Evolutionary conservation across 306 rosid species (phyloP), one percentile per base, ranked within the genome.

Genomic region (Psophocarpus tetragonolobus): DNA sequence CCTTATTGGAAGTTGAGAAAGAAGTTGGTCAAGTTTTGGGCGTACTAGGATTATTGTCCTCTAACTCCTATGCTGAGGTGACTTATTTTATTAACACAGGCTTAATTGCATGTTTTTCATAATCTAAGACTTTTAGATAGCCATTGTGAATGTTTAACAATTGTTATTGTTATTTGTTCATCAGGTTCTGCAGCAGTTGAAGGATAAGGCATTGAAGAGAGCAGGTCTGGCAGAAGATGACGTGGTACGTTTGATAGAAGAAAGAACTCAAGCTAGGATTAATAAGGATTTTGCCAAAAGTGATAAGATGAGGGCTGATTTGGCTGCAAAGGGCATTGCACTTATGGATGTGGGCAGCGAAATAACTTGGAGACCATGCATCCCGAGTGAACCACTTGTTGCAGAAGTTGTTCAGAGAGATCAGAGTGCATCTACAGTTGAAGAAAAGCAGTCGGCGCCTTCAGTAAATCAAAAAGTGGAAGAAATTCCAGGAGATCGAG

Each of bases 291-390:
- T 88, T 45, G 48, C 83, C 12, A 92, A 66, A 83, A 90, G 97
- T 50, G 98, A 96, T 71, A 80, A 87, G 60, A 88, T 92, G 78
- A 88, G 98, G 77, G 87, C 90, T 6, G 87, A 88, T 15, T 85
- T 95, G 81, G 84, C 90, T 33, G 78, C 80, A 6, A 88, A 87
- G 83, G 97, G 98, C 83, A 91, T 95, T 63, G 90, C 97, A 10
- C 89, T 95, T 9, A 95, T 95, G 97, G 98, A 95, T 74, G 87
- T 90, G 9, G 97, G 96, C 51, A 88, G 80, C 23, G 98, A 91
- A 82, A 88, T 92, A 50, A 69, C 88, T 78, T 90, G 97, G 93
- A 90, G 97, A 75, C 97, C 96, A 64, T 86, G 96, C 83, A 83
- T 86, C 68, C 89, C 87, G 3, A 78, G 44, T 23, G 85, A 81